Percentiles rank a stretch among this genome's conserved stretches.
Evolutionary conservation across 768 basidiomycete genomes (phyloP).

Genomic region (Leucocoprinus birnbaumii): DNA sequence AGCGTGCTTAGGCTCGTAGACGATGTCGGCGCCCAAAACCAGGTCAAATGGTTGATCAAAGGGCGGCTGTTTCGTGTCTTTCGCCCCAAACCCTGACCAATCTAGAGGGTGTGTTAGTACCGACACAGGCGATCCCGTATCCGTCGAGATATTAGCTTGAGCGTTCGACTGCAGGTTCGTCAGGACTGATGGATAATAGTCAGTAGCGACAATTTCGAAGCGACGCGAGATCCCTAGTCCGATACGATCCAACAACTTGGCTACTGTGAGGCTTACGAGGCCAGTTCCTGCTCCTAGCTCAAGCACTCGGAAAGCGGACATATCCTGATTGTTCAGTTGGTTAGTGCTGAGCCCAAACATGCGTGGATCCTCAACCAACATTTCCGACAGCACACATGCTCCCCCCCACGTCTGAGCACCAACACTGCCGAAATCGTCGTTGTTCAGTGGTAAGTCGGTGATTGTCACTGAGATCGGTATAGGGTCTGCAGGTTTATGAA

Average conservation of each 20-base stretch:
- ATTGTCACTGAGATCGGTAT: constrained; percentile 38
- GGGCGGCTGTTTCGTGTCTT: constrained; percentile 12
- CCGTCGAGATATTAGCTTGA: constrained; percentile 42
- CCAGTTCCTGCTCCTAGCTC: constrained; percentile 89
- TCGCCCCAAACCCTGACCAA: constrained; percentile 46
- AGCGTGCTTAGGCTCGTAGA: constrained; percentile 74
- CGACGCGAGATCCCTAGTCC: neutral
- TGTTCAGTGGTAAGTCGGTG: constrained; percentile 67
- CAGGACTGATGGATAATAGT: constrained; percentile 75
- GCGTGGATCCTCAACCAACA: constrained; percentile 56
- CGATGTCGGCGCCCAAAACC: constrained; percentile 78
- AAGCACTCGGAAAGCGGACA: constrained; percentile 42
- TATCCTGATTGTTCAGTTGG: neutral
- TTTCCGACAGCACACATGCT: constrained; percentile 76
- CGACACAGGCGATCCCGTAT: neutral
- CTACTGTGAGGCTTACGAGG: constrained; percentile 61
- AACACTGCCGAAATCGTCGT: constrained; percentile 67
- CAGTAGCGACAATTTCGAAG: constrained; percentile 59
- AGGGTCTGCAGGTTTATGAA: neutral
- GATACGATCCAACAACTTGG: constrained; percentile 13
- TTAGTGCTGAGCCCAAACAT: constrained; percentile 35
- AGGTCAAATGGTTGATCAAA: constrained; percentile 56
- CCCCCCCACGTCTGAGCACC: constrained; percentile 92
- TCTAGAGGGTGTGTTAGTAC: constrained; percentile 45
- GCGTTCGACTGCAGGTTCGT: constrained; percentile 67